Evolutionary conservation across 805 yeast genomes (phyloP).

Genomic region (Wickerhamomyces alni): DNA sequence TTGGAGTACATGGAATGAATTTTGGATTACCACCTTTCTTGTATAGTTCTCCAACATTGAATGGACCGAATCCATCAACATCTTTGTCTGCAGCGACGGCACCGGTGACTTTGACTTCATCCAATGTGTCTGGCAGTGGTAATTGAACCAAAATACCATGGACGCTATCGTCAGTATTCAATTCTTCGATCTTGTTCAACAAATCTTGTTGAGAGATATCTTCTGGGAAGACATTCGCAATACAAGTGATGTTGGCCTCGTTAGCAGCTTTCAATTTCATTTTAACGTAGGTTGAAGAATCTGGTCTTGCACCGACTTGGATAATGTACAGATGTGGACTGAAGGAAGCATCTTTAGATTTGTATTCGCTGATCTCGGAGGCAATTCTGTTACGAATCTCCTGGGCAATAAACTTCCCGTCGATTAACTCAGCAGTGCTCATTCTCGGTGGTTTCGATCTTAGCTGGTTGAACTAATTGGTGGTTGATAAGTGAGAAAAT

Average conservation of each 20-base stretch:
- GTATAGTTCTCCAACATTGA: constrained; percentile 84
- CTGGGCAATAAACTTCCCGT: constrained; percentile 56
- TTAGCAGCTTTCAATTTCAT: constrained; percentile 88
- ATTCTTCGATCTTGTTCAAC: constrained; percentile 48
- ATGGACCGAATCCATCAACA: constrained; percentile 91
- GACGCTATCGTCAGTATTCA: constrained; percentile 70
- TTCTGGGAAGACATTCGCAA: constrained; percentile 58
- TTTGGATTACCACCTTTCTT: constrained; percentile 79
- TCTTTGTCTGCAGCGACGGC: constrained; percentile 81
- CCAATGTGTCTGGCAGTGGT: constrained; percentile 77
- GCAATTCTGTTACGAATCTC: constrained; percentile 46
- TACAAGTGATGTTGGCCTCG: constrained; percentile 72
- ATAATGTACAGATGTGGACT: constrained; percentile 74
- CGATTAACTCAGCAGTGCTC: constrained; percentile 33
- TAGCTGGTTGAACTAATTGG: too few relatives aligned
- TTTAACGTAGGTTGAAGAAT: constrained; percentile 84
- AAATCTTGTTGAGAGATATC: constrained; percentile 54
- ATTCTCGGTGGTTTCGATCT: background rate
- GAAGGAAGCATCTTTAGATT: constrained; percentile 42
- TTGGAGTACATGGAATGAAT: constrained; percentile 93
- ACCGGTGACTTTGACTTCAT: constrained; percentile 75
- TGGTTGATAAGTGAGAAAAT: too few relatives aligned
- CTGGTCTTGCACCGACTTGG: constrained; percentile 89
- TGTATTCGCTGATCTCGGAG: constrained; percentile 40
- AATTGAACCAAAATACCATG: constrained; percentile 88